Evolutionary conservation across 345 rosid species (phyloP), one percentile per base, ranked within the genome.

Genomic region (Citrus glauca): DNA sequence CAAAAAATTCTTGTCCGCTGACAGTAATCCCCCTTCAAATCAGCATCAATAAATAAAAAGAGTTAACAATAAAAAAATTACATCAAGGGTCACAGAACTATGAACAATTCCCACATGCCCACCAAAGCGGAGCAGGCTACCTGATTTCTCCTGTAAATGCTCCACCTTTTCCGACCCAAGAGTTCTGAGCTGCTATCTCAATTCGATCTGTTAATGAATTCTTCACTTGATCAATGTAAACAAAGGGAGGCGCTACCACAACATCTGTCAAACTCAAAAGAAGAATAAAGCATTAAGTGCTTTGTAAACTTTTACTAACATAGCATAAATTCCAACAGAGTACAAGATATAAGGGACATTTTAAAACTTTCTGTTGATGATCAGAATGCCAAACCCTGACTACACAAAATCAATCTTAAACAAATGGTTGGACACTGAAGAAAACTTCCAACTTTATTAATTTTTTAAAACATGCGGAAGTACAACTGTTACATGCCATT

Each of bases 121-220:
- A 37, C 37, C 40, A 55, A 56, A 53, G 66, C 25, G 60, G 20
- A 9, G 80, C 14, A 75, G 27, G 27, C 68, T 63, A 96, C 98
- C 99, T 96, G 89, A 96, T 96, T 90, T 96, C 99, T 80, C 99
- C 99, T 0, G 99, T 96, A 85, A 96, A 96, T 74, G 99, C 99
- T 62, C 99, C 99, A 56, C 99, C 99, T 86, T 96, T 96, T 5
- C 95, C 84, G 33, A 94, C 85, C 99, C 99, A 96, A 78, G 97
- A 92, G 89, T 96, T 96, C 78, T 96, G 99, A 82, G 91, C 92
- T 68, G 99, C 86, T 88, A 94, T 72, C 79, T 92, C 94, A 82
- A 96, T 87, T 69, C 93, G 88, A 80, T 89, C 91, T 0, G 89
- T 88, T 79, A 96, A 81, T 3, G 92, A 89, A 63, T 82, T 79